Conservation (phyloP, 352 stramenopile genomes). For the Phytophthora meadii region DNA sequence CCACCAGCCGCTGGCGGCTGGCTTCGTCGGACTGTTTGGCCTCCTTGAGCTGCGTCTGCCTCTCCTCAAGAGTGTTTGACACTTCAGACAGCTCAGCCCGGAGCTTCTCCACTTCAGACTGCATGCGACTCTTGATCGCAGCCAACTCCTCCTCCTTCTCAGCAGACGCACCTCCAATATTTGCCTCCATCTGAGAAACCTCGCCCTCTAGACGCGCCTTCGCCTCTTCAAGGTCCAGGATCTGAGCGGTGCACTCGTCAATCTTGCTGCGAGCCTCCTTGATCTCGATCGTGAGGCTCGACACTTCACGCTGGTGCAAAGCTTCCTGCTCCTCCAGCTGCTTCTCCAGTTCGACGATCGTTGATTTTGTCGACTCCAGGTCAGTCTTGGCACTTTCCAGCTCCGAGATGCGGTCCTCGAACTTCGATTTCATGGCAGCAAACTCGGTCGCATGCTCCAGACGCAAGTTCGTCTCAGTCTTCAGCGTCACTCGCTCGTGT, state of each 20-base stretch:
- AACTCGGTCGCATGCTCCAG: constrained; percentile 51
- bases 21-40: constrained; percentile 44
- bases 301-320: constrained; percentile 49
- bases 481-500: constrained; percentile 37
- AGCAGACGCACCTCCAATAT: constrained; percentile 38
- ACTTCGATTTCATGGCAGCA: constrained; percentile 41
- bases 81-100: constrained; percentile 39
- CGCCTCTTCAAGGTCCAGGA: constrained; percentile 42
- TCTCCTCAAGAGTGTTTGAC: constrained; percentile 39
- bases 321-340: constrained; percentile 43
- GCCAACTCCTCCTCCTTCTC: constrained; percentile 40
- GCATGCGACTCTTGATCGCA: constrained; percentile 36
- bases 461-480: constrained; percentile 43
- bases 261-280: constrained; percentile 51
- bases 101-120: constrained; percentile 34
- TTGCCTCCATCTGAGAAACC: constrained; percentile 46
- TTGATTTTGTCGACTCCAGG: constrained; percentile 45
- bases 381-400: constrained; percentile 44
- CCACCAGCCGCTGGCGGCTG: constrained; percentile 46
- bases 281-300: constrained; percentile 48
- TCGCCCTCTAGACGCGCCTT: constrained; percentile 49
- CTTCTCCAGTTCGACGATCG: constrained; percentile 46
- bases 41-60: constrained; percentile 39
- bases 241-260: constrained; percentile 40
- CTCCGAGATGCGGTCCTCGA: constrained; percentile 53